Percentiles rank a stretch among this genome's conserved stretches.
Conservation (phyloP, 2,329 filamentous ascomycete genomes). For the Penicillium palitans region DNA sequence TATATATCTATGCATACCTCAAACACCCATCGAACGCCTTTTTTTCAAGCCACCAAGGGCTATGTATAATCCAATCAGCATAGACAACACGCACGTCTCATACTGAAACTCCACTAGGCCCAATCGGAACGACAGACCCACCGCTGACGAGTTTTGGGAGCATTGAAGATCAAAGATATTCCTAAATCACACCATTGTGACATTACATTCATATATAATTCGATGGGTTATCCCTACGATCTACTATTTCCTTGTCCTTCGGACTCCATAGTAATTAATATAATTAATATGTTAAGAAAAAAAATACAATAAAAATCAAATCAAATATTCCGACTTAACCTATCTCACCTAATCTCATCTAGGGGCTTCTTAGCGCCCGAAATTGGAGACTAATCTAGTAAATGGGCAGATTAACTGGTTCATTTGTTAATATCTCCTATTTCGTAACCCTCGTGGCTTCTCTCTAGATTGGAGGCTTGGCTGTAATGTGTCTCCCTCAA, state of each 20-base stretch:
- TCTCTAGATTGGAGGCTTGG: background rate
- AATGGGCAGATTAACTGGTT: background rate
- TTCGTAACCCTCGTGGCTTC: conserved; percentile 1
- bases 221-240: background rate
- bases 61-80: background rate
- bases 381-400: background rate
- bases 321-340: background rate
- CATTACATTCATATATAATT: background rate
- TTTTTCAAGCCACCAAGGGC: background rate
- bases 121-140: conserved; percentile 10
- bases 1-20: background rate
- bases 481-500: background rate
- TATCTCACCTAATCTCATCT: background rate
- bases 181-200: background rate
- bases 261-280: background rate
- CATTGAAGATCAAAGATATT: conserved; percentile 1
- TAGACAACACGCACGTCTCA: conserved; percentile 18
- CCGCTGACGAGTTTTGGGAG: conserved; percentile 22
- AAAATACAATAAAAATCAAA: too few species aligned
- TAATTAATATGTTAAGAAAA: background rate
- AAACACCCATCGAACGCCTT: background rate
- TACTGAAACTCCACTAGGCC: conserved; percentile 25
- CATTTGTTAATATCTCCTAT: background rate
- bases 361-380: conserved; percentile 9
- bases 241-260: background rate